phyloP scores from a whole-genome alignment of 73 alveolate species.

The Paraurostyla sp. region DNA sequence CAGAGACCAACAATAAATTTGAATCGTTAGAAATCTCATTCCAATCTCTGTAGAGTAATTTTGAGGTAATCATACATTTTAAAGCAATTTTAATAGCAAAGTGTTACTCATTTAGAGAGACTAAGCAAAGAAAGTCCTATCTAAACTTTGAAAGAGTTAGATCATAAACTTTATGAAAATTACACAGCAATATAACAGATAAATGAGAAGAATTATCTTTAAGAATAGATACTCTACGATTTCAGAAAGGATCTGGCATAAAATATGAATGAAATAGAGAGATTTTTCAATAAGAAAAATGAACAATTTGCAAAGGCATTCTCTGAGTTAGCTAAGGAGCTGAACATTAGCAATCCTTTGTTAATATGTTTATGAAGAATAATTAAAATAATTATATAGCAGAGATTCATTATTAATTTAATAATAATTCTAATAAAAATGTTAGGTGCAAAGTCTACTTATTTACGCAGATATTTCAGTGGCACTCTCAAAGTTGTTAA shows the following conservation, averaged over 20 bases:
- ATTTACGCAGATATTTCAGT: constrained; percentile 19
- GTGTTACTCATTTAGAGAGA: constrained; percentile 27
- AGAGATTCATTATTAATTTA: constrained; percentile 13
- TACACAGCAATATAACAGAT: background rate
- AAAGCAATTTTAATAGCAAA: background rate
- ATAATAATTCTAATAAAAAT: constrained; percentile 25
- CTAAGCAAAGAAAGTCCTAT: constrained; percentile 22
- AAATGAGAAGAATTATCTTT: background rate
- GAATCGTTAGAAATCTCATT: background rate
- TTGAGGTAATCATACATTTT: background rate
- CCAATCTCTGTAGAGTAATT: background rate
- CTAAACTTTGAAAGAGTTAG: constrained; percentile 11
- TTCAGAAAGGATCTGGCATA: constrained; percentile 57
- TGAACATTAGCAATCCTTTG: background rate
- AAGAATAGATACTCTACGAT: constrained; percentile 23
- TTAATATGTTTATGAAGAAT: background rate
- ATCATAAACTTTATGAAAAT: background rate
- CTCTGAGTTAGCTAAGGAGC: constrained; percentile 5
- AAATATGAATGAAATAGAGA: constrained; percentile 49
- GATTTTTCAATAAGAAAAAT: constrained; percentile 11
- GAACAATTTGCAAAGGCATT: constrained; percentile 34
- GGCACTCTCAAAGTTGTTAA: constrained; percentile 29
- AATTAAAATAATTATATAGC: too few relatives aligned
- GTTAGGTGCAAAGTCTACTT: background rate
- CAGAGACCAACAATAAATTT: too few relatives aligned